Percentiles rank a stretch among this genome's conserved stretches.
Evolutionary conservation across 495 filamentous ascomycete species (phyloP).

Genomic region (Glonium stellatum): DNA sequence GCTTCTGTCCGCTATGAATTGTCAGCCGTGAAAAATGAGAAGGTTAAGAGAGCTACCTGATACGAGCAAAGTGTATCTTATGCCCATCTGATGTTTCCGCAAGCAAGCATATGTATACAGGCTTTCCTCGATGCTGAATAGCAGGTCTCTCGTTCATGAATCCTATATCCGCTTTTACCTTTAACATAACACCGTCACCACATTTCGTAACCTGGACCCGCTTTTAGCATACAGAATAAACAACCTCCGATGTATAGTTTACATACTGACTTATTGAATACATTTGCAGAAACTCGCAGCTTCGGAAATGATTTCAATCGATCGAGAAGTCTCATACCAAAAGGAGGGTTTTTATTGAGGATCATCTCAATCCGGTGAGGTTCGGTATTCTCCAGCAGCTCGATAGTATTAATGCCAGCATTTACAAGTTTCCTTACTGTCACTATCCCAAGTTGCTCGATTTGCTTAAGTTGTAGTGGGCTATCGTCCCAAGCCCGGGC

Average conservation of each 20-base stretch:
- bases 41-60: slow-evolving; percentile 40
- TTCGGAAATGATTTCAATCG: slow-evolving; percentile 66
- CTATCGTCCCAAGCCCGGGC: slow-evolving; percentile 84
- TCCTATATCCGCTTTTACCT: slow-evolving; percentile 61
- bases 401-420: slow-evolving; percentile 62
- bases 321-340: slow-evolving; percentile 62
- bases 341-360: slow-evolving; percentile 74
- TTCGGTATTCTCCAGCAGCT: slow-evolving; percentile 61
- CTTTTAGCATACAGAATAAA: slow-evolving; percentile 14
- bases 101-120: slow-evolving; percentile 65
- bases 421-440: slow-evolving; percentile 69
- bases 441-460: slow-evolving; percentile 73
- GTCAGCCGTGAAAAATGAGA: slow-evolving; percentile 21
- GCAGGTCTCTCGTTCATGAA: slow-evolving; percentile 64
- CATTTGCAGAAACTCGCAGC: slow-evolving; percentile 52
- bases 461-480: slow-evolving; percentile 76
- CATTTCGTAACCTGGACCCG: slow-evolving; percentile 35
- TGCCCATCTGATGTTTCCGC: slow-evolving; percentile 69
- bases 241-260: neutral
- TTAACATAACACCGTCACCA: slow-evolving; percentile 46
- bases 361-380: slow-evolving; percentile 67
- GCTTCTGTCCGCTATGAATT: slow-evolving; percentile 51
- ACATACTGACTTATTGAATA: slow-evolving; percentile 44
- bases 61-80: slow-evolving; percentile 71
- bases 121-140: slow-evolving; percentile 52